Evolutionary conservation across 1,284 basidiomycete genomes (phyloP), one percentile per base, ranked within the genome.

Genomic region (Porogramme epimiltina): DNA sequence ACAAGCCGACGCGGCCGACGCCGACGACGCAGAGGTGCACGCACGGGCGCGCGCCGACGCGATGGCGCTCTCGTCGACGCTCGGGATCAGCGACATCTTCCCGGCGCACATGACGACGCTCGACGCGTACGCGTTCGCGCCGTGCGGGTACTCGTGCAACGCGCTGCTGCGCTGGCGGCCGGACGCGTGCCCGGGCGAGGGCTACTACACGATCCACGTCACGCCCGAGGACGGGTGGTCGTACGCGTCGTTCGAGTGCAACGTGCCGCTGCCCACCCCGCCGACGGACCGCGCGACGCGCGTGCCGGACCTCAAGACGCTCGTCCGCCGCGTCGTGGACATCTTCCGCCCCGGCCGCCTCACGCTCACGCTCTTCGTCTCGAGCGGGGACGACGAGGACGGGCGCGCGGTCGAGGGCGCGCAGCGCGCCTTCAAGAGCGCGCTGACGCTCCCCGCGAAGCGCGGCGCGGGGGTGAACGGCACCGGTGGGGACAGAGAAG

Each of bases 151-250:
- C 70, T 95, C 92, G 3, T 91, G 93, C 61, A 99, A 99, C 69
- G 95, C 94, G 2, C 82, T 98, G 24, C 80, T 97, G 47, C 86
- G 78, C 61, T 88, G 89, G 77, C 58, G 62, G 39, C 59, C 64
- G 15, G 65, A 62, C 47, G 61, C 65, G 9, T 49, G 59, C 6
- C 61, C 55, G 15, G 82, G 84, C 20, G 94, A 95, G 67, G 93
- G 95, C 26, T 99, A 99, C 74, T 98, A 94, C 72, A 99, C 95
- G 8, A 96, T 99, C 55, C 97, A 99, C 70, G 97, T 99, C 47
- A 99, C 97, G 0, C 97, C 97, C 28, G 97, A 99, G 71, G 86
- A 91, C 61, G 95, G 92, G 52, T 98, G 93, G 87, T 96, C 93
- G 43, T 99, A 97, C 70, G 97, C 97, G 45, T 93, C 89, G 62